Conservation (phyloP, 441 rosid genomes). For the Mallotus japonicus region DNA sequence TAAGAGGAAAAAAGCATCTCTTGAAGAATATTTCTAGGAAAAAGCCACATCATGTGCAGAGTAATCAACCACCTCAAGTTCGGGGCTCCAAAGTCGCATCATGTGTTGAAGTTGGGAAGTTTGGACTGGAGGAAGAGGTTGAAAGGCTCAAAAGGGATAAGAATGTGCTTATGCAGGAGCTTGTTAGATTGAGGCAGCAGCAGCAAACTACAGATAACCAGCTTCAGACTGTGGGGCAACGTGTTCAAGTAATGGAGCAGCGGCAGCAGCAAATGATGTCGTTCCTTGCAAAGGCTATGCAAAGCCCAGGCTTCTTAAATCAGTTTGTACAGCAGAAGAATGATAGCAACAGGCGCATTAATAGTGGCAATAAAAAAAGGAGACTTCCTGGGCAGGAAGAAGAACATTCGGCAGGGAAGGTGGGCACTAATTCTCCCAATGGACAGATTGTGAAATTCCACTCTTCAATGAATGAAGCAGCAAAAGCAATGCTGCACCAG, state of each 20-base stretch:
- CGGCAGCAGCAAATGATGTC: constrained; percentile 88
- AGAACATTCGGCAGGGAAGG: constrained; percentile 33
- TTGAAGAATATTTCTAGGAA: constrained; percentile 57
- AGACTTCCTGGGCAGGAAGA: constrained; percentile 74
- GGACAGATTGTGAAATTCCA: constrained; percentile 82
- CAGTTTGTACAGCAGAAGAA: constrained; percentile 72
- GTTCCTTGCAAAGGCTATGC: constrained; percentile 81
- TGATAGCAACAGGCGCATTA: constrained; percentile 55
- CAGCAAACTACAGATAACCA: constrained; percentile 69
- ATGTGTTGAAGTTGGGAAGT: constrained; percentile 68
- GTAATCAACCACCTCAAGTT: constrained; percentile 47
- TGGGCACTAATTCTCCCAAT: constrained; percentile 37
- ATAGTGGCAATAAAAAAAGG: constrained; percentile 66
- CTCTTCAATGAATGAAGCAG: constrained; percentile 72
- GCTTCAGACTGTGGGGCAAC: constrained; percentile 54
- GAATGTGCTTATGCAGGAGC: constrained; percentile 61
- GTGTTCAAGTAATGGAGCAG: constrained; percentile 80
- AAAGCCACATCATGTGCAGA: constrained; percentile 50
- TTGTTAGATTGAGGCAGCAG: constrained; percentile 62
- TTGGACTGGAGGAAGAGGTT: constrained; percentile 76
- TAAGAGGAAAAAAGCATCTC: constrained; percentile 63
- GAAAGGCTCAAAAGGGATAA: constrained; percentile 69
- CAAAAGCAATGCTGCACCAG: constrained; percentile 64
- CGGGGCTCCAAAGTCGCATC: constrained; percentile 31
- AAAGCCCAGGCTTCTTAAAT: constrained; percentile 69